Conservation (phyloP, 2,329 filamentous ascomycete genomes). For the Paracoccidioides brasiliensis region DNA sequence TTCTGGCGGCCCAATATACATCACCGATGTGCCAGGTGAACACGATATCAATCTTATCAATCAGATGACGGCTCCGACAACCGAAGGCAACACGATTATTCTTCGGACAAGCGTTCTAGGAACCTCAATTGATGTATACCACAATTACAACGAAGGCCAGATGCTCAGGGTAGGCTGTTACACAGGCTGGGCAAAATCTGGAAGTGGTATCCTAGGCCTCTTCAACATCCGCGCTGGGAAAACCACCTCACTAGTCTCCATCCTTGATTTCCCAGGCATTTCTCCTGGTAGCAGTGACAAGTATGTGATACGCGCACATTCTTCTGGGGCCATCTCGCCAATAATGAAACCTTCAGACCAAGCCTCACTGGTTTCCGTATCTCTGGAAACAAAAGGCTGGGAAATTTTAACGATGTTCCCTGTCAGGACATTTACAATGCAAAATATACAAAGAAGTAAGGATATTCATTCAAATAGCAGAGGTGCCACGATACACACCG, state of each 20-base stretch:
- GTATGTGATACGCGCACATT: constrained; percentile 65
- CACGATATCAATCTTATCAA: constrained; percentile 63
- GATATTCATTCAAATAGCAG: constrained; percentile 21
- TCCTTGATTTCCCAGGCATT: constrained; percentile 62
- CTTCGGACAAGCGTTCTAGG: constrained; percentile 66
- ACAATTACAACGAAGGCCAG: constrained; percentile 57
- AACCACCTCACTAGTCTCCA: constrained; percentile 54
- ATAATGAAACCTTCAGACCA: constrained; percentile 23
- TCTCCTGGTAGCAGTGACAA: constrained; percentile 32
- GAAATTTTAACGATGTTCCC: constrained; percentile 72
- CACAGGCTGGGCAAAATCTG: constrained; percentile 53
- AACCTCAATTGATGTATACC: constrained; percentile 60
- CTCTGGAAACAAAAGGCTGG: constrained; percentile 54
- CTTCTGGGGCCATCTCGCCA: constrained; percentile 45
- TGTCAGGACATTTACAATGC: constrained; percentile 40
- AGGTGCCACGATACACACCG: constrained; percentile 26
- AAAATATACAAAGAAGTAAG: constrained; percentile 26
- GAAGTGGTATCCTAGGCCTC: constrained; percentile 64
- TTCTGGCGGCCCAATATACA: constrained; percentile 83
- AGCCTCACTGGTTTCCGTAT: constrained; percentile 44
- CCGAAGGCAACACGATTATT: constrained; percentile 61
- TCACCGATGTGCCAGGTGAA: constrained; percentile 76
- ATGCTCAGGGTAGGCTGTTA: constrained; percentile 71
- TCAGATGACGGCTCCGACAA: constrained; percentile 67
- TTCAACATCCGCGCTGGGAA: constrained; percentile 63